Evolutionary conservation across 805 yeast genomes (phyloP).

Genomic region (Yamadazyma olivae): DNA sequence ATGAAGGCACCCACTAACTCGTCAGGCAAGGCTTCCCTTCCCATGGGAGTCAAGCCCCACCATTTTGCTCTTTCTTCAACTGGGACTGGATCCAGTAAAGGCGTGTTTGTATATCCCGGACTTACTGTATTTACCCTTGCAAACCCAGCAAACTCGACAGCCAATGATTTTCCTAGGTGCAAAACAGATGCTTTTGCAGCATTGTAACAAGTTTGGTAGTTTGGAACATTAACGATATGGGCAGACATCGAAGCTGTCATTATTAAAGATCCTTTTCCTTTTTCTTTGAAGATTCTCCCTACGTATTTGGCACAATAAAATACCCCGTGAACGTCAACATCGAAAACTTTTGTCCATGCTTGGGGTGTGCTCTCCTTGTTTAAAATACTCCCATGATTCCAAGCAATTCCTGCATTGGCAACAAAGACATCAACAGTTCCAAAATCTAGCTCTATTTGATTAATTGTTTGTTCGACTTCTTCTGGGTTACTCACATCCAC

Average conservation of each 20-base stretch:
- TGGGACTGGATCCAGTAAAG: conserved; percentile 34
- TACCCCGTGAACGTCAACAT: conserved; percentile 21
- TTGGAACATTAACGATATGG: conserved; percentile 33
- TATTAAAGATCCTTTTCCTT: conserved; percentile 27
- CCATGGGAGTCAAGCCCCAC: conserved; percentile 30
- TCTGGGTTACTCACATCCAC: conserved; percentile 18
- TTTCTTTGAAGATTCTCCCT: conserved; percentile 20
- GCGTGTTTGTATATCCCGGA: conserved; percentile 40
- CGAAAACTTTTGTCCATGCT: conserved; percentile 9
- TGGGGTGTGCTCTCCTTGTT: conserved; percentile 11
- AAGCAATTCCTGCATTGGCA: conserved; percentile 26
- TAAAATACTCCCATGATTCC: conserved; percentile 12
- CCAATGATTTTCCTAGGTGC: conserved; percentile 31
- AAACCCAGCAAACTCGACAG: conserved; percentile 40
- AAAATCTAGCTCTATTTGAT: conserved; percentile 17
- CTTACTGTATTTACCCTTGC: conserved; percentile 31
- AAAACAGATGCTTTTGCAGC: conserved; percentile 35
- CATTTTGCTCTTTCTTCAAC: conserved; percentile 20
- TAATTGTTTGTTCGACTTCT: conserved; percentile 17
- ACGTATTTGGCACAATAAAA: conserved; percentile 23
- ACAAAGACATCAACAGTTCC: conserved; percentile 24
- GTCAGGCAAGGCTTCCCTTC: conserved; percentile 21
- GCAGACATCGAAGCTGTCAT: conserved; percentile 35
- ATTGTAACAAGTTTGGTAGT: conserved; percentile 19
- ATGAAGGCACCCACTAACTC: neutral